Evolutionary conservation across 2,329 filamentous ascomycete genomes (phyloP).

Genomic region (Fusarium sp.): DNA sequence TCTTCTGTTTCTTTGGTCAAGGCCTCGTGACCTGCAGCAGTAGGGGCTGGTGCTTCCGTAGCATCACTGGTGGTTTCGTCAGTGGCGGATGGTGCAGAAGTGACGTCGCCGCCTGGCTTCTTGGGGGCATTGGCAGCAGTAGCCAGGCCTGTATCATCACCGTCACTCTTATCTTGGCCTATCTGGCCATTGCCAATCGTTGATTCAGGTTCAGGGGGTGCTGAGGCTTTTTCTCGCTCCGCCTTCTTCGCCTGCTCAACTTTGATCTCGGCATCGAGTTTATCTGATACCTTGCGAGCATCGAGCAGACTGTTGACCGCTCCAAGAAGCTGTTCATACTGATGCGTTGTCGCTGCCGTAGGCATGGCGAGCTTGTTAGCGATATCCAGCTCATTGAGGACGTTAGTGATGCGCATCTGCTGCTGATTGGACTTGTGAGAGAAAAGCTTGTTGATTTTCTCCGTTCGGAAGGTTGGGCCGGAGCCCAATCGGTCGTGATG

Average conservation of each 20-base stretch:
- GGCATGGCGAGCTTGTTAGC: slow-evolving; percentile 76
- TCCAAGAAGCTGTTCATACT: slow-evolving; percentile 75
- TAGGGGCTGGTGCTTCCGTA: slow-evolving; percentile 13
- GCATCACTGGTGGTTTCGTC: slow-evolving; percentile 35
- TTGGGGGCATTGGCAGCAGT: slow-evolving; percentile 6
- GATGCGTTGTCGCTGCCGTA: slow-evolving; percentile 73
- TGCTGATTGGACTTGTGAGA: slow-evolving; percentile 80
- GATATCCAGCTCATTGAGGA: slow-evolving; percentile 76
- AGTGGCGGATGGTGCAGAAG: slow-evolving; percentile 12
- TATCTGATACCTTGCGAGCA: slow-evolving; percentile 76
- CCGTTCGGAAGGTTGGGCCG: slow-evolving; percentile 89
- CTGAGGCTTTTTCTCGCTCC: slow-evolving; percentile 57
- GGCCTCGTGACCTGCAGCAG: slow-evolving; percentile 20
- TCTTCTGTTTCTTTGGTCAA: slow-evolving; percentile 30
- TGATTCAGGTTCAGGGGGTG: slow-evolving; percentile 18
- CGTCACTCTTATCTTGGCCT: slow-evolving; percentile 16
- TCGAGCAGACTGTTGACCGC: slow-evolving; percentile 76
- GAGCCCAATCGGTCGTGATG: slow-evolving; percentile 85
- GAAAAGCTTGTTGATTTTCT: slow-evolving; percentile 80
- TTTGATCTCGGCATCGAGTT: slow-evolving; percentile 76
- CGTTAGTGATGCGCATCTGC: slow-evolving; percentile 77
- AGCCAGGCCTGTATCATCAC: slow-evolving; percentile 26
- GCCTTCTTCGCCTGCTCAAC: slow-evolving; percentile 65
- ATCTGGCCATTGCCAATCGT: slow-evolving; percentile 33
- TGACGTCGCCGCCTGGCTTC: slow-evolving; percentile 22